These are phyloP conservation scores for Toxicodendron radicans DNA, from an alignment of 345 rosid species.

Conservation along the genomic window DNA sequence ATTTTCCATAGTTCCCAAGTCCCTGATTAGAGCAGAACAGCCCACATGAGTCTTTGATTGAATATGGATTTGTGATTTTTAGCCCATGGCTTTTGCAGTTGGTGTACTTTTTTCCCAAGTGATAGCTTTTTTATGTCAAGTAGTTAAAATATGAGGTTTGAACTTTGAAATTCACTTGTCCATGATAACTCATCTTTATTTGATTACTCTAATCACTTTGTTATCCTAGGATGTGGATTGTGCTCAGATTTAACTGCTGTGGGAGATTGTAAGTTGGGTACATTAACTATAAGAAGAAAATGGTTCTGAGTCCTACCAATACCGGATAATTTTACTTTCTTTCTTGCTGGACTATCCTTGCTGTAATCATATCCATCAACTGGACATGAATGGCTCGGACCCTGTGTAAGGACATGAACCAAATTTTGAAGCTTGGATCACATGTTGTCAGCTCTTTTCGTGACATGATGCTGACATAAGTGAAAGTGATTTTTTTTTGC, in stretches of 20 bases:
- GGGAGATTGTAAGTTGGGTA: background rate
- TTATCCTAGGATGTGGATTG: background rate
- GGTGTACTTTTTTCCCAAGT: too few species aligned
- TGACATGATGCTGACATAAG: slow-evolving; percentile 7
- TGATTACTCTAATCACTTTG: background rate
- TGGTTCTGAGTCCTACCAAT: background rate
- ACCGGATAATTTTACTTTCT: background rate
- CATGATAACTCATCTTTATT: background rate
- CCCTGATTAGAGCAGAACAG: background rate
- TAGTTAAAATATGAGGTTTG: background rate
- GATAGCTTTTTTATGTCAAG: background rate
- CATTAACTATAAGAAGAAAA: background rate
- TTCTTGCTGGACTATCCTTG: background rate
- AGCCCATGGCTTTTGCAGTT: too few species aligned
- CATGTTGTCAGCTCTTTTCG: background rate
- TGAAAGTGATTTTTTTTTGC: background rate
- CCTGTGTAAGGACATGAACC: background rate
- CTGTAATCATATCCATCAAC: background rate
- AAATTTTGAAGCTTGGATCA: background rate
- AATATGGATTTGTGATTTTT: background rate
- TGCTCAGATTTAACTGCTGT: background rate
- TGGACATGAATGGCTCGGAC: background rate
- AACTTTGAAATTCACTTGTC: background rate
- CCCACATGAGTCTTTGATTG: background rate
- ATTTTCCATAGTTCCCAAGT: background rate